A percentile compares a stretch with the other conserved stretches of the same genome.
These are phyloP conservation scores for Aspergillus campestris DNA, from an alignment of 495 filamentous ascomycete species.

Conservation along the genomic window DNA sequence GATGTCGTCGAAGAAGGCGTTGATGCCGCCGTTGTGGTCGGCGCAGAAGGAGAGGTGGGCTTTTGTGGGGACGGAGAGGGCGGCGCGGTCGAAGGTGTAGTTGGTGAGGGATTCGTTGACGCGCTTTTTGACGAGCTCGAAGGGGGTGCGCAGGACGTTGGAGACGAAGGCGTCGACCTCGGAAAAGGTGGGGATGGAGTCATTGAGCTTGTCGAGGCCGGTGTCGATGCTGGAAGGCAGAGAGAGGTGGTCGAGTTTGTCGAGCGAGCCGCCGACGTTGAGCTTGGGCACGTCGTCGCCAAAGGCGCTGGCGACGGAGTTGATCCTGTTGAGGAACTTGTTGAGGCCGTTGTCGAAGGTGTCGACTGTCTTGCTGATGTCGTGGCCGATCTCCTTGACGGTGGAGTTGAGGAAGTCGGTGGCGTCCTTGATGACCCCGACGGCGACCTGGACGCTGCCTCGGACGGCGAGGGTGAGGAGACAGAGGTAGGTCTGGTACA, in stretches of 20 bases:
- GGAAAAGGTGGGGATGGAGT: constrained; percentile 71
- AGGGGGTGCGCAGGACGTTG: constrained; percentile 63
- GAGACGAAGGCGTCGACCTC: constrained; percentile 72
- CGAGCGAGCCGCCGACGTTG: constrained; percentile 50
- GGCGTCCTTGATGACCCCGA: constrained; percentile 61
- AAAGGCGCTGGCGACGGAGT: constrained; percentile 24
- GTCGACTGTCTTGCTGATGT: constrained; percentile 46
- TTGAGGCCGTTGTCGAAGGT: constrained; percentile 56
- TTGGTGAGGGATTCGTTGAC: constrained; percentile 56
- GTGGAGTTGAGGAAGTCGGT: constrained; percentile 65
- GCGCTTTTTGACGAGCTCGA: constrained; percentile 62
- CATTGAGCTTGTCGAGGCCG: constrained; percentile 59
- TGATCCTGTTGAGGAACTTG: constrained; percentile 39
- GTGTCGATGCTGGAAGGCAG: constrained; percentile 56
- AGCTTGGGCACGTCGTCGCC: constrained; percentile 41
- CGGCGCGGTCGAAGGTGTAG: constrained; percentile 66
- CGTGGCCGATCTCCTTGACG: constrained; percentile 54
- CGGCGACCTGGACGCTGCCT: constrained; percentile 62
- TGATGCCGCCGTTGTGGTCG: constrained; percentile 68
- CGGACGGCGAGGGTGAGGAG: constrained; percentile 72
- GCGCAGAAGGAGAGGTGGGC: constrained; percentile 76
- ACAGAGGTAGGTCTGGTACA: constrained; percentile 82
- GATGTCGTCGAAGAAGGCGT: constrained; percentile 74
- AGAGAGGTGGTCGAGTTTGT: constrained; percentile 58
- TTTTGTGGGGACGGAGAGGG: constrained; percentile 76